These are phyloP conservation scores for Yamadazyma siamensis DNA, from an alignment of 1,139 yeast species.

Conservation along the genomic window DNA sequence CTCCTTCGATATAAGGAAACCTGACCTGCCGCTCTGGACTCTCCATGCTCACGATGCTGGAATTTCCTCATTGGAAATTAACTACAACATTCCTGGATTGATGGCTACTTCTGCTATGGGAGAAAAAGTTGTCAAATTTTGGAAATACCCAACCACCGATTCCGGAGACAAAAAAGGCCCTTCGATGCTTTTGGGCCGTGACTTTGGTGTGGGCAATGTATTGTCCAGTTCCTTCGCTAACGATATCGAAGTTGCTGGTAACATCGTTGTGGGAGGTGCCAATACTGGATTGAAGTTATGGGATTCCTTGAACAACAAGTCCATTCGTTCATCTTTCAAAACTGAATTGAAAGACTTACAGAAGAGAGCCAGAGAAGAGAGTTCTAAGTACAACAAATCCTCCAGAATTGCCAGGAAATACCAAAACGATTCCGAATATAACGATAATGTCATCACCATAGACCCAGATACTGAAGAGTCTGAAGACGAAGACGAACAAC, in stretches of 20 bases:
- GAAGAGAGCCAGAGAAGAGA: slow-evolving; percentile 54
- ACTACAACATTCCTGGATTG: slow-evolving; percentile 66
- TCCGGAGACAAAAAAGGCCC: slow-evolving; percentile 51
- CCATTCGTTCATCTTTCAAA: slow-evolving; percentile 70
- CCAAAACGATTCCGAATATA: slow-evolving; percentile 34
- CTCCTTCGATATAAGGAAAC: slow-evolving; percentile 80
- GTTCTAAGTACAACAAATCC: slow-evolving; percentile 51
- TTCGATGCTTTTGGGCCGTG: slow-evolving; percentile 86
- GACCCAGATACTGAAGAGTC: slow-evolving; percentile 58
- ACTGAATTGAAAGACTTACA: slow-evolving; percentile 55
- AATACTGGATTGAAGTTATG: slow-evolving; percentile 82
- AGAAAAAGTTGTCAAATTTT: slow-evolving; percentile 79
- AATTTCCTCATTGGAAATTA: slow-evolving; percentile 76
- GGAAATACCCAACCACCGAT: slow-evolving; percentile 58
- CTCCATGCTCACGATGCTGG: slow-evolving; percentile 97
- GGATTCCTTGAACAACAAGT: slow-evolving; percentile 82
- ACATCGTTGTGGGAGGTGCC: slow-evolving; percentile 85
- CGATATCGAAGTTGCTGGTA: slow-evolving; percentile 83
- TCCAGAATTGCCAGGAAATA: slow-evolving; percentile 77
- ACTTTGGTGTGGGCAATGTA: slow-evolving; percentile 93
- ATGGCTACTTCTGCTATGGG: slow-evolving; percentile 89
- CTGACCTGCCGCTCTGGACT: slow-evolving; percentile 80
- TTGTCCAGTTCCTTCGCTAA: slow-evolving; percentile 81
- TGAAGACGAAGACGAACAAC: slow-evolving; percentile 43
- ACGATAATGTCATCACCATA: slow-evolving; percentile 57